Evolutionary conservation across 1,284 basidiomycete species (phyloP).

Genomic region (Fomitiporia mediterranea): DNA sequence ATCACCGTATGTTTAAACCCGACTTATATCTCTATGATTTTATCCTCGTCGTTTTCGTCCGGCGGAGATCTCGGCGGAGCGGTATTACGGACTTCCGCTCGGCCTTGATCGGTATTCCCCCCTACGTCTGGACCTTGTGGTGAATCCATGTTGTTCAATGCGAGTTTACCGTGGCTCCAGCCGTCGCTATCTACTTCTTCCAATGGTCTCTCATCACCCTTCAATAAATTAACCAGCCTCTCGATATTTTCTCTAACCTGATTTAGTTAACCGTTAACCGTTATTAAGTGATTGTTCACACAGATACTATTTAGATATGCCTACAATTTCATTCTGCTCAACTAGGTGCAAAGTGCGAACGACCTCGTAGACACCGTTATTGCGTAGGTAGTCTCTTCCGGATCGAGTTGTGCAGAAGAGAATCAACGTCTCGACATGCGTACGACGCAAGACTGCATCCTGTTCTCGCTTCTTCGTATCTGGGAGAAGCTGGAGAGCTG

Average conservation of each 20-base stretch:
- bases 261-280: slow-evolving; percentile 1
- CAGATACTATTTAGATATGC: not conserved
- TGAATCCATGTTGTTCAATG: not conserved
- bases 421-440: slow-evolving; percentile 85
- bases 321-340: slow-evolving; percentile 76
- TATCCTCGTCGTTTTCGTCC: slow-evolving; percentile 43
- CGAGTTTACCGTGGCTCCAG: slow-evolving; percentile 5
- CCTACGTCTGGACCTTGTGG: not conserved
- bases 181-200: slow-evolving; percentile 15
- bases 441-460: slow-evolving; percentile 77
- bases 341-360: slow-evolving; percentile 76
- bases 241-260: slow-evolving; percentile 53
- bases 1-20: no score
- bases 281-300: not conserved
- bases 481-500: slow-evolving; percentile 85
- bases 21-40: slow-evolving; percentile 49
- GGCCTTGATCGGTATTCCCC: slow-evolving; percentile 48
- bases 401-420: slow-evolving; percentile 86
- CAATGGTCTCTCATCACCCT: slow-evolving; percentile 36
- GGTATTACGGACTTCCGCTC: slow-evolving; percentile 29
- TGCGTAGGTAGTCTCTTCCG: slow-evolving; percentile 79
- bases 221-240: slow-evolving; percentile 45
- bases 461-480: slow-evolving; percentile 81
- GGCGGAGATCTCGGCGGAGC: slow-evolving; percentile 21
- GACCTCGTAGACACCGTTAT: slow-evolving; percentile 85